phyloP scores from a whole-genome alignment of 495 filamentous ascomycete genomes.

The Penicillium subrubescens region DNA sequence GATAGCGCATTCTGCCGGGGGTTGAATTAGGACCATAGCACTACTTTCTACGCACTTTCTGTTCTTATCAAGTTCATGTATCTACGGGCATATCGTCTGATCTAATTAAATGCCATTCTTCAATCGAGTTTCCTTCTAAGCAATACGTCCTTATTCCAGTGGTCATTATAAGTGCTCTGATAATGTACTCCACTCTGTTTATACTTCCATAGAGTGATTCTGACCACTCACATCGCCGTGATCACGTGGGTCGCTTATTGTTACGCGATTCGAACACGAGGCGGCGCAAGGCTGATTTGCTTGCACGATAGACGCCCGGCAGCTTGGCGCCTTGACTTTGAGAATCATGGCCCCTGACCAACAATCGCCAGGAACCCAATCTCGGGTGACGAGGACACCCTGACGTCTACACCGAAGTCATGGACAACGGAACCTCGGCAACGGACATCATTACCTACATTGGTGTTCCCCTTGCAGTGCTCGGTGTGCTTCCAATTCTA shows the following conservation, averaged over 20 bases:
- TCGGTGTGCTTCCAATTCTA: slow-evolving; percentile 7
- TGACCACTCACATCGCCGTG: neutral
- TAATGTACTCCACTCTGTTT: neutral
- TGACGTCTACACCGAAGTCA: neutral
- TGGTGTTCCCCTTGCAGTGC: slow-evolving; percentile 11
- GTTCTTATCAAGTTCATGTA: no score
- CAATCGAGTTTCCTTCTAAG: no score
- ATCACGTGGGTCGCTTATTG: slow-evolving; percentile 2
- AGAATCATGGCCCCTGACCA: neutral
- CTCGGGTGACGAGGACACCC: neutral
- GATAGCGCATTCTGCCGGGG: no score
- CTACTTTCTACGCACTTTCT: no score
- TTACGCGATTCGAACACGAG: neutral
- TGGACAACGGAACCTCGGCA: neutral
- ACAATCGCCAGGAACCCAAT: neutral
- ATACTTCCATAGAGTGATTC: neutral
- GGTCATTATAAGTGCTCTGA: no score
- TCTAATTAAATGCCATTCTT: no score
- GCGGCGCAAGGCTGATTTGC: neutral
- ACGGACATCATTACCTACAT: slow-evolving; percentile 12
- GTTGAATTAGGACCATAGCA: no score
- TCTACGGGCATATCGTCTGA: no score
- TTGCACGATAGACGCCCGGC: neutral
- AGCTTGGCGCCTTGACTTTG: neutral
- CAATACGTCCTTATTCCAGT: no score